phyloP scores from a whole-genome alignment of 2,329 filamentous ascomycete genomes.

The Penicillium psychrosexuale region DNA sequence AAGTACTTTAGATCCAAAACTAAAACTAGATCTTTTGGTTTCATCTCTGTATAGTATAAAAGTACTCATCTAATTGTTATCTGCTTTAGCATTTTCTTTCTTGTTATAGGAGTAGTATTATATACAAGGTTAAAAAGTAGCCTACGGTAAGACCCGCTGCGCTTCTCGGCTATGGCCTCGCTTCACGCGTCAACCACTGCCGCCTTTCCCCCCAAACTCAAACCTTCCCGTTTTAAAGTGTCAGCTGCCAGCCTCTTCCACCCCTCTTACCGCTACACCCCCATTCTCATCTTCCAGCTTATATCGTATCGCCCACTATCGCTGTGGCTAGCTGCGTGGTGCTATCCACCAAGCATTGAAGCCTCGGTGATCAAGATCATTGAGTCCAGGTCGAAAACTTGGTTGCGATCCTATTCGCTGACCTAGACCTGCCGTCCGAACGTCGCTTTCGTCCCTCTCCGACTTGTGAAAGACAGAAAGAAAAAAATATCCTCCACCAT shows the following conservation, averaged over 20 bases:
- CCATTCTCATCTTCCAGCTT: conserved; percentile 4
- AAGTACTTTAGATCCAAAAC: not conserved
- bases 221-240: conserved; percentile 21
- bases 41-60: not conserved
- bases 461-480: not conserved
- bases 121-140: not conserved
- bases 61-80: not conserved
- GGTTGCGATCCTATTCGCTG: not conserved
- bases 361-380: conserved; percentile 18
- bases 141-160: conserved; percentile 6
- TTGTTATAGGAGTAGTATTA: not conserved
- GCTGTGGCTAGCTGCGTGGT: conserved; percentile 25
- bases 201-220: conserved; percentile 25
- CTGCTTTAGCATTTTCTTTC: not conserved
- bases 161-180: conserved; percentile 30
- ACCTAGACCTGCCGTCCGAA: not conserved
- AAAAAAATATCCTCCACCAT: conserved; percentile 48
- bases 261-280: conserved; percentile 10
- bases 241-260: conserved; percentile 23
- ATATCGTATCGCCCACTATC: conserved; percentile 6
- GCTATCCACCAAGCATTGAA: conserved; percentile 25
- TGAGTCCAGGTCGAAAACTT: conserved; percentile 6
- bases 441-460: not conserved
- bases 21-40: too few species aligned
- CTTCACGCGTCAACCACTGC: conserved; percentile 37